These are phyloP conservation scores for Chlorella sorokiniana DNA, from an alignment of 139 green algal genomes.

Conservation along the genomic window DNA sequence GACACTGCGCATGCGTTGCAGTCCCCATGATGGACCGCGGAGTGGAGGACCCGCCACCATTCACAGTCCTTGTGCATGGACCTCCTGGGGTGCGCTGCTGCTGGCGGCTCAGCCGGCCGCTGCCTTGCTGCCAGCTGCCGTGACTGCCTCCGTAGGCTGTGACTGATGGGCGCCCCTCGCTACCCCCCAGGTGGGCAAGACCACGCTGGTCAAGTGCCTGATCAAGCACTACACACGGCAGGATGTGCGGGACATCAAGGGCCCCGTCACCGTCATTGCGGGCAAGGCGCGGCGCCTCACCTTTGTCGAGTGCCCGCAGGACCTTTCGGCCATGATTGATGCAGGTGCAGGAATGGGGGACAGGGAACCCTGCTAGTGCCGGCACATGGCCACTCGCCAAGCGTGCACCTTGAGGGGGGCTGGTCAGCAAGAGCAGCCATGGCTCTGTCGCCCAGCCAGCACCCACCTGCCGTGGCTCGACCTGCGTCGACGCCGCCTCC, in stretches of 20 bases:
- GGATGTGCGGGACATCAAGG: constrained; percentile 82
- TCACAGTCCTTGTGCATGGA: constrained; percentile 95
- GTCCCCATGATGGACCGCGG: constrained; percentile 73
- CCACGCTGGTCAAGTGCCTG: constrained; percentile 89
- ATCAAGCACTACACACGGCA: constrained; percentile 98
- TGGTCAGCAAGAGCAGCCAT: no score
- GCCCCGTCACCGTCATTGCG: constrained; percentile 93
- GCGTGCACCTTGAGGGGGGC: no score
- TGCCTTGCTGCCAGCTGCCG: neutral
- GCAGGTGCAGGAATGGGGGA: constrained; percentile 67
- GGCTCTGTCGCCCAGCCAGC: no score
- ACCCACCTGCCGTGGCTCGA: no score
- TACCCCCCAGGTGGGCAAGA: constrained; percentile 83
- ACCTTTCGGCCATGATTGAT: constrained; percentile 24
- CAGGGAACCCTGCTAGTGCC: no score
- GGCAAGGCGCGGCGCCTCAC: constrained; percentile 91
- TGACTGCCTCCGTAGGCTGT: no score
- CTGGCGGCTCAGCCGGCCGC: neutral
- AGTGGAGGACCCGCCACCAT: constrained; percentile 85
- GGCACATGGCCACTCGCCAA: no score
- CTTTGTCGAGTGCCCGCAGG: constrained; percentile 91
- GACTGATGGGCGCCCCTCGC: neutral
- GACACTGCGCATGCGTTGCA: constrained; percentile 38
- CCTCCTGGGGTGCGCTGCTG: constrained; percentile 64
- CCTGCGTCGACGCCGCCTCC: neutral